phyloP scores from a whole-genome alignment of 2,329 filamentous ascomycete species.

The Pseudogymnoascus sp. region DNA sequence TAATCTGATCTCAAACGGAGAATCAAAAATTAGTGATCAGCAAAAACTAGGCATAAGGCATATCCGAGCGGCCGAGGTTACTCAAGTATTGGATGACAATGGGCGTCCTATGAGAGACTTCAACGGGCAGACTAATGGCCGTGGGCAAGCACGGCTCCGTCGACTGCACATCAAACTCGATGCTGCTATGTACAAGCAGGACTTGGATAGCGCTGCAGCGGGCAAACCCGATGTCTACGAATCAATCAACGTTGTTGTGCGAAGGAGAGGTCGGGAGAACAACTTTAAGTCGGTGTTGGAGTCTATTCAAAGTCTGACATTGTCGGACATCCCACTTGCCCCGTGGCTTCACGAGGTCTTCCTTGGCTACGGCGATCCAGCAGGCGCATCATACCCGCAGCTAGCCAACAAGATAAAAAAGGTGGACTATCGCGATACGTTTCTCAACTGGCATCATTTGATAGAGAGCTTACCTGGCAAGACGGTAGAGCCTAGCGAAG shows the following conservation, averaged over 20 bases:
- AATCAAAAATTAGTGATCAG: constrained; percentile 36
- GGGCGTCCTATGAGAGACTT: constrained; percentile 63
- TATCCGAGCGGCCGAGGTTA: constrained; percentile 75
- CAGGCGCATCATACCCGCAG: constrained; percentile 77
- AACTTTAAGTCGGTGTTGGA: constrained; percentile 94
- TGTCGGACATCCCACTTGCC: constrained; percentile 78
- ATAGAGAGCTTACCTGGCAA: constrained; percentile 83
- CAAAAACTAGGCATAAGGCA: constrained; percentile 60
- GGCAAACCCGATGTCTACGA: constrained; percentile 77
- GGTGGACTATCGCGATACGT: constrained; percentile 88
- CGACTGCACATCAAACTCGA: constrained; percentile 78
- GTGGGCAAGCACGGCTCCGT: constrained; percentile 51
- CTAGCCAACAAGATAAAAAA: constrained; percentile 68
- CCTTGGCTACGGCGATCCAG: constrained; percentile 90
- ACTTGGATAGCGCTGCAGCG: constrained; percentile 55
- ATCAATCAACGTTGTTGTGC: constrained; percentile 74
- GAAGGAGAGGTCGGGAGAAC: constrained; percentile 81
- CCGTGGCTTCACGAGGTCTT: constrained; percentile 96
- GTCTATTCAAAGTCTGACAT: constrained; percentile 76
- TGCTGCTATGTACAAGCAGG: constrained; percentile 64
- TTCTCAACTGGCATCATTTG: constrained; percentile 91
- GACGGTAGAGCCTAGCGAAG: constrained; percentile 69
- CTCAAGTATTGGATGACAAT: constrained; percentile 80
- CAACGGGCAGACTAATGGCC: constrained; percentile 53
- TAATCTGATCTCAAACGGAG: constrained; percentile 45